phyloP scores from a whole-genome alignment of 768 basidiomycete species.

The Amanita inopinata region DNA sequence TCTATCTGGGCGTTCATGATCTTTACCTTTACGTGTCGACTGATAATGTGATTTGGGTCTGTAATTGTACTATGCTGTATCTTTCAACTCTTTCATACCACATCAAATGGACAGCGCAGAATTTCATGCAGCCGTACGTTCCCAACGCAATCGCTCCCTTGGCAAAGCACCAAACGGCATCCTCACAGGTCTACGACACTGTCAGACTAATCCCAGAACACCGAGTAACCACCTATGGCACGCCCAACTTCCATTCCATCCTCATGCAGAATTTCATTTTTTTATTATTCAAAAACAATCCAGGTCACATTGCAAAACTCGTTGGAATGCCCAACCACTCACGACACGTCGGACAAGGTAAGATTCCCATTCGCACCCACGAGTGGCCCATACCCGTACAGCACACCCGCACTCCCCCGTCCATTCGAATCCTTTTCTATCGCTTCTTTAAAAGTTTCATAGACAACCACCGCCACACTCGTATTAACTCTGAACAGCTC shows the following conservation, averaged over 20 bases:
- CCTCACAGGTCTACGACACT: constrained; percentile 55
- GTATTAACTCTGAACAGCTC: constrained; percentile 34
- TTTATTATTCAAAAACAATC: background rate
- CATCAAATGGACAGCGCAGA: constrained; percentile 24
- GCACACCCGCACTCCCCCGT: no score
- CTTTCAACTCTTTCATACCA: background rate
- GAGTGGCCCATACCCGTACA: no score
- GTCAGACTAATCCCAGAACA: constrained; percentile 60
- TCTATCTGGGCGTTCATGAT: background rate
- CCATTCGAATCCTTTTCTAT: no score
- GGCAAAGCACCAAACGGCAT: background rate
- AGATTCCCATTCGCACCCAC: no score
- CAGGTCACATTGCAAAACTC: constrained; percentile 74
- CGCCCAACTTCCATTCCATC: constrained; percentile 5
- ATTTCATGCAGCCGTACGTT: constrained; percentile 26
- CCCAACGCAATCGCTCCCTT: background rate
- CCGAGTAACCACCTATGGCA: constrained; percentile 73
- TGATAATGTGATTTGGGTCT: no score
- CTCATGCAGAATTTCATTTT: background rate
- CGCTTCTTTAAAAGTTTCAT: no score
- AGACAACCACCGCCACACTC: background rate
- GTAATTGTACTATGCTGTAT: background rate
- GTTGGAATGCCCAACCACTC: constrained; percentile 74
- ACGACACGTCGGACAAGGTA: constrained; percentile 78
- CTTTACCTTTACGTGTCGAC: no score